These are phyloP conservation scores for Danielia reshetovae DNA, from an alignment of 805 yeast species.

Conservation along the genomic window DNA sequence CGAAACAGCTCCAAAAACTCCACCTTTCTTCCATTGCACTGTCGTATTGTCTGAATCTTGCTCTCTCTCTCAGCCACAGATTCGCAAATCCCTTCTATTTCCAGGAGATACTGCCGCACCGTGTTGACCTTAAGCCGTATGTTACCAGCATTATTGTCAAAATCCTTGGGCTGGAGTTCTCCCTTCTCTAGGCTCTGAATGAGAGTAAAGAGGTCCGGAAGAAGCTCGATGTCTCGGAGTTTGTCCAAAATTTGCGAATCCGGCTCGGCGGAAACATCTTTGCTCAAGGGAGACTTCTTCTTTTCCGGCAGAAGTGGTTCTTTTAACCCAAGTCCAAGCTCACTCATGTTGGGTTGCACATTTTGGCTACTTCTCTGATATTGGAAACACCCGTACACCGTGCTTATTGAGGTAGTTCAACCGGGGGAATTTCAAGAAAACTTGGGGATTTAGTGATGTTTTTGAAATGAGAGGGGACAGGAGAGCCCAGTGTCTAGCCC, in stretches of 20 bases:
- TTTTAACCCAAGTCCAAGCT: not conserved
- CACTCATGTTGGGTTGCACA: not conserved
- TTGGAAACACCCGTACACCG: not conserved
- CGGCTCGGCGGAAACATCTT: not conserved
- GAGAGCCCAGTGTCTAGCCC: too few species aligned
- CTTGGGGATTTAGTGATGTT: too few species aligned
- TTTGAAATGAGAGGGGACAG: too few species aligned
- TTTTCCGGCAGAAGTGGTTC: not conserved
- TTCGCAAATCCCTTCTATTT: constrained; percentile 44
- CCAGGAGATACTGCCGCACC: constrained; percentile 32
- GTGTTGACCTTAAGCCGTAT: constrained; percentile 38
- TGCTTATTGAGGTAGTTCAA: too few species aligned
- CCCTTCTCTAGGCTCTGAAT: constrained; percentile 34
- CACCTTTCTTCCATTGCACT: constrained; percentile 25
- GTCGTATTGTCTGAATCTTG: constrained; percentile 29
- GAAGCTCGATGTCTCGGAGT: constrained; percentile 27
- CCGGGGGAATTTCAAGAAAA: too few species aligned
- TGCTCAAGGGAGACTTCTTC: too few species aligned
- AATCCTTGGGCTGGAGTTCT: constrained; percentile 37
- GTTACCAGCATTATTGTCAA: constrained; percentile 43
- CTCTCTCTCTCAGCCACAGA: constrained; percentile 31
- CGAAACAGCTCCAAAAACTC: constrained; percentile 19
- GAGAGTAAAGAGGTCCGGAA: constrained; percentile 35
- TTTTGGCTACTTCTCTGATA: too few species aligned
- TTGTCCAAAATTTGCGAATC: constrained; percentile 14